Evolutionary conservation across 139 green algal genomes (phyloP), one percentile per base, ranked within the genome.

Genomic region (Astrephomene gubernaculifera): DNA sequence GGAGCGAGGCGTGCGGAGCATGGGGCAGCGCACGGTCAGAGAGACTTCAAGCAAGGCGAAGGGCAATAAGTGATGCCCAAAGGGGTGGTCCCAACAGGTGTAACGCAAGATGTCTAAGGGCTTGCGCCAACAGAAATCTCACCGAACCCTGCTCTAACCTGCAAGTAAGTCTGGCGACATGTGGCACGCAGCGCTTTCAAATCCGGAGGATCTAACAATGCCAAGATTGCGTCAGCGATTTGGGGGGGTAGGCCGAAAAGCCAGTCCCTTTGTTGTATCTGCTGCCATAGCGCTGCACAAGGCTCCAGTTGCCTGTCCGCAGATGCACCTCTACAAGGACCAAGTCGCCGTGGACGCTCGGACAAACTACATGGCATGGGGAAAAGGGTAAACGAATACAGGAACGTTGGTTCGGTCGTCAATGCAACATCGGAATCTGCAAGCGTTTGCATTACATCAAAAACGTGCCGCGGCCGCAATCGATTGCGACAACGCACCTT

Each of bases 231-330:
- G 53, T 86, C 79, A 2, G 79, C 79, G 9, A 86, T 78, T 43
- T 86, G 79, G 6, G 79, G 79, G 8, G 79, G 79, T 1, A 86
- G 65, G 2, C 79, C 79, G 33, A 86, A 78, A 10, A 86, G 79
- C 79, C 79, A 86, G 79, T 86, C 65, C 6, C 79, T 44, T 36
- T 86, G 79, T 36, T 86, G 79, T 2, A 86, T 65, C 49, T 84
- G 78, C 43, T 84, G 24, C 78, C 78, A 84, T 17, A 84, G 31
- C 41, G 52, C n/a, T 24, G 78, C 61, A n/a, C 78, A 84, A 22
- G 53, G 35, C 31, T 60, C 35, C 3, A 24, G 33, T 33, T 44
- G 71, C 45, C 31, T 31, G 33, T 67, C 71, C 7, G 21, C 31
- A 31, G 45, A 24, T 4, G n/a, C 45, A 14, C 45, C 71, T 64